A percentile compares a stretch with the other conserved stretches of the same genome.
These are phyloP conservation scores for Austroboletus rostrupii DNA, from an alignment of 1,284 basidiomycete species.

Conservation along the genomic window DNA sequence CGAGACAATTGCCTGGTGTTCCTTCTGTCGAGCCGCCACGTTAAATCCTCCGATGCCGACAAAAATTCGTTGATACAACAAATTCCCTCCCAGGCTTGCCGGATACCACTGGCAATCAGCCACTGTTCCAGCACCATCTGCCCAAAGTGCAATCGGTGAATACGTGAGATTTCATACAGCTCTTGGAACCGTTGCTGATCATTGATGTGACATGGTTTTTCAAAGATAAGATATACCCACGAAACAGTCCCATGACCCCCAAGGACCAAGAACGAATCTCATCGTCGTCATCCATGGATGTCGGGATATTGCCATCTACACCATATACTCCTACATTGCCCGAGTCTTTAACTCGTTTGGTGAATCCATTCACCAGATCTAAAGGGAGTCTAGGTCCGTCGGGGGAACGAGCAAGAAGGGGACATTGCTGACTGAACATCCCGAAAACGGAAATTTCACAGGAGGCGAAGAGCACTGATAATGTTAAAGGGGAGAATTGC, in stretches of 20 bases:
- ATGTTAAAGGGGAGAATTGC: slow-evolving; percentile 26
- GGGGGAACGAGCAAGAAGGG: slow-evolving; percentile 60
- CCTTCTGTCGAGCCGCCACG: slow-evolving; percentile 29
- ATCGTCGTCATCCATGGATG: slow-evolving; percentile 2
- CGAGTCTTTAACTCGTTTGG: slow-evolving; percentile 4
- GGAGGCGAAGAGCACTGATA: slow-evolving; percentile 40
- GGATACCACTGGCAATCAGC: slow-evolving; percentile 14
- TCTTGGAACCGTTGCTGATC: slow-evolving; percentile 19
- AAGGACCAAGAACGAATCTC: slow-evolving; percentile 1
- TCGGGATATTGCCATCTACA: slow-evolving; percentile 1
- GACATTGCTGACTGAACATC: slow-evolving; percentile 42
- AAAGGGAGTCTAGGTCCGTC: slow-evolving; percentile 12
- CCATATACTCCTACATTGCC: neutral
- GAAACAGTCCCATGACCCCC: neutral
- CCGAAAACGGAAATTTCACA: slow-evolving; percentile 39
- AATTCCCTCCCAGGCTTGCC: slow-evolving; percentile 15
- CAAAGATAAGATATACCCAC: slow-evolving; percentile 19
- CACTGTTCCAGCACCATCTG: slow-evolving; percentile 11
- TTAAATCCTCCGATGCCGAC: slow-evolving; percentile 2
- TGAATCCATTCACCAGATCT: slow-evolving; percentile 3
- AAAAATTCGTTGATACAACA: slow-evolving; percentile 5
- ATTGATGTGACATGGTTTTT: slow-evolving; percentile 27
- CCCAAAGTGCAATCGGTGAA: slow-evolving; percentile 9
- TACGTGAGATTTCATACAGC: slow-evolving; percentile 9
- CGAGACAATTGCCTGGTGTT: slow-evolving; percentile 32